Conservation (phyloP, 2,329 filamentous ascomycete species). For the Ustulina deusta region DNA sequence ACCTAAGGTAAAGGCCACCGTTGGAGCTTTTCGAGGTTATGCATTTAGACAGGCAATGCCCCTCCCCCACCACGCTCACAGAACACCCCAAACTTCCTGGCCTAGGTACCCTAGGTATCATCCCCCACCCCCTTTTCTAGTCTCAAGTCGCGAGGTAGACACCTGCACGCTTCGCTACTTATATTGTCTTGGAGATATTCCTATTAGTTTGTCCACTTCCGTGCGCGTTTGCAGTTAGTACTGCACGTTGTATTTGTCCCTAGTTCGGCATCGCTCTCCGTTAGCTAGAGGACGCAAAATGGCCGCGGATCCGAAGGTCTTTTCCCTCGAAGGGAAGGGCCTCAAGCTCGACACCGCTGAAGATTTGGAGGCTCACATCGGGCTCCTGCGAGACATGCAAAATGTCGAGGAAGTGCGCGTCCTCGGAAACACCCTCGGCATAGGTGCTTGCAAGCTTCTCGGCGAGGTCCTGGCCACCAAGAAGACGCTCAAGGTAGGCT, state of each 20-base stretch:
- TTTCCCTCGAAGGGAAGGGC: slow-evolving; percentile 90
- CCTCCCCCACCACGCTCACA: slow-evolving; percentile 38
- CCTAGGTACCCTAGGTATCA: too few relatives aligned
- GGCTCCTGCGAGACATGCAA: slow-evolving; percentile 75
- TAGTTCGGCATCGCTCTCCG: background rate
- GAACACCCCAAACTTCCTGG: slow-evolving; percentile 28
- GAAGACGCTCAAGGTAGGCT: slow-evolving; percentile 77
- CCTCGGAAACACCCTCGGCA: slow-evolving; percentile 90
- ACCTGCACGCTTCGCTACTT: slow-evolving; percentile 11
- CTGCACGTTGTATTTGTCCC: background rate
- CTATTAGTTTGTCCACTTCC: background rate
- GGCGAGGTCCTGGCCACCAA: slow-evolving; percentile 87
- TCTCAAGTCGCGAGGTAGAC: slow-evolving; percentile 13
- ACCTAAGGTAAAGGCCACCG: background rate
- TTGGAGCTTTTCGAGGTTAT: slow-evolving; percentile 18
- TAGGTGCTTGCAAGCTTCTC: slow-evolving; percentile 86
- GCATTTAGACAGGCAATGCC: slow-evolving; percentile 26
- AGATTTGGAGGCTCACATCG: slow-evolving; percentile 87
- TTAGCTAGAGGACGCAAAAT: slow-evolving; percentile 53
- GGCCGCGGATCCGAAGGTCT: slow-evolving; percentile 72
- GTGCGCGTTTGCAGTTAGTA: background rate
- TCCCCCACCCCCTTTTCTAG: slow-evolving; percentile 17
- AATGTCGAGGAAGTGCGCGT: slow-evolving; percentile 88
- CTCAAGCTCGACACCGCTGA: slow-evolving; percentile 91
- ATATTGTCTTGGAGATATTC: slow-evolving; percentile 13